Percentiles rank a stretch among this genome's conserved stretches.
Evolutionary conservation across 495 filamentous ascomycete genomes (phyloP).

Genomic region (Tuber melanosporum): DNA sequence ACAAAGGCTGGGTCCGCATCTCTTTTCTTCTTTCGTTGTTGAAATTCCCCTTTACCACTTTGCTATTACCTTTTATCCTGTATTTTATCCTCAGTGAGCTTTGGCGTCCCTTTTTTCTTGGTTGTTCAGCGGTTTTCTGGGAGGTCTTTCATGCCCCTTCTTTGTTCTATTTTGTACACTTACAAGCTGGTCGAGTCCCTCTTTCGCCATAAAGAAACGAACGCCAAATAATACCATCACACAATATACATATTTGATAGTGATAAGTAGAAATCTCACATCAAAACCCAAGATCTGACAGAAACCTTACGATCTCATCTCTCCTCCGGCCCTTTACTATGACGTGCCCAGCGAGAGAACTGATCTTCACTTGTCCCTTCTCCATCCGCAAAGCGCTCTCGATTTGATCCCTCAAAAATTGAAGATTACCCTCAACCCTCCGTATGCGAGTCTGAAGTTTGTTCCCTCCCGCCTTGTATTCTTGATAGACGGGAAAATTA

Average conservation of each 20-base stretch:
- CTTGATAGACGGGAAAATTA: constrained; percentile 72
- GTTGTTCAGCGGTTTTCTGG: constrained; percentile 36
- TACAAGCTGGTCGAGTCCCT: constrained; percentile 34
- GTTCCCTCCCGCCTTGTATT: constrained; percentile 69
- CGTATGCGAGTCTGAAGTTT: constrained; percentile 66
- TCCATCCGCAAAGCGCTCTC: constrained; percentile 46
- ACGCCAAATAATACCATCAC: constrained; percentile 35
- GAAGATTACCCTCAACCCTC: constrained; percentile 67
- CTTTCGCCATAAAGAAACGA: constrained; percentile 29
- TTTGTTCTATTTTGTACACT: constrained; percentile 34
- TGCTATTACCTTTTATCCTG: constrained; percentile 37
- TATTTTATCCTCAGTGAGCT: constrained; percentile 36
- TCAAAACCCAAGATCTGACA: constrained; percentile 38
- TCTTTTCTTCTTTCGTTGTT: constrained; percentile 33
- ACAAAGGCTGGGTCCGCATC: constrained; percentile 37
- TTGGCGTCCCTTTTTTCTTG: constrained; percentile 38
- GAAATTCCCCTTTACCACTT: constrained; percentile 39
- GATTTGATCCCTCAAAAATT: constrained; percentile 49
- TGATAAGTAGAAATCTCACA: not conserved
- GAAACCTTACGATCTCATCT: constrained; percentile 42
- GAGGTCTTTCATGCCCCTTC: constrained; percentile 31
- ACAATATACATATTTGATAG: not conserved
- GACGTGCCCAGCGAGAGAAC: constrained; percentile 57
- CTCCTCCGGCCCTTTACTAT: constrained; percentile 50
- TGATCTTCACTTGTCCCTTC: constrained; percentile 49